These are phyloP conservation scores for Curvularia hawaiiensis DNA, from an alignment of 2,329 filamentous ascomycete genomes.

Conservation along the genomic window DNA sequence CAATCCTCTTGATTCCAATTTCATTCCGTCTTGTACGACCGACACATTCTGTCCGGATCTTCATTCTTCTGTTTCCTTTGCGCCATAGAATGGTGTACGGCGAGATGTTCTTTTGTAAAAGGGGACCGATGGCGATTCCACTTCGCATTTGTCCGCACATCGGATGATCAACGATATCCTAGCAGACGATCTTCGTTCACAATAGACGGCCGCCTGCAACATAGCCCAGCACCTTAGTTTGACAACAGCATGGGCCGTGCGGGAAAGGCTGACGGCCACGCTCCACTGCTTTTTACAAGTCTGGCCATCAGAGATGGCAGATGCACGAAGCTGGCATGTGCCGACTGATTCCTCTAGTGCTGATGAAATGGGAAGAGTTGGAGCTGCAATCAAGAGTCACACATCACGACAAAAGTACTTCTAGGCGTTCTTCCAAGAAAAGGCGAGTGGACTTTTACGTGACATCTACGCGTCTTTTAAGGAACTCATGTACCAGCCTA, in stretches of 20 bases:
- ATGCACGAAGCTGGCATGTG: not conserved
- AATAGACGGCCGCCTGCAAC: not conserved
- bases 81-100: not conserved
- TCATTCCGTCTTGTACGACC: not conserved
- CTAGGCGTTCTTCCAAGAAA: not conserved
- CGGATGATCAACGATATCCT: not conserved
- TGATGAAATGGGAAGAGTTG: not conserved
- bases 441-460: not conserved
- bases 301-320: not conserved
- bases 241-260: not conserved
- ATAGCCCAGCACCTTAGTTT: not conserved
- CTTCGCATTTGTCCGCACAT: not conserved
- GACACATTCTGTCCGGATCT: not conserved
- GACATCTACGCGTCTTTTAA: not conserved
- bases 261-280: not conserved
- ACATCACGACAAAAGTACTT: not conserved
- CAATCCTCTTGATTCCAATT: not conserved
- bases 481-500: not conserved
- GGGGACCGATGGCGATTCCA: not conserved
- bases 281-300: not conserved
- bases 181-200: not conserved
- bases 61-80: not conserved
- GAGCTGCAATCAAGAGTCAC: not conserved
- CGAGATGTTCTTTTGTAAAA: not conserved
- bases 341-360: not conserved